A percentile compares a stretch with the other conserved stretches of the same genome.
Evolutionary conservation across 805 yeast genomes (phyloP).

Genomic region (Kuraishia piskuri): DNA sequence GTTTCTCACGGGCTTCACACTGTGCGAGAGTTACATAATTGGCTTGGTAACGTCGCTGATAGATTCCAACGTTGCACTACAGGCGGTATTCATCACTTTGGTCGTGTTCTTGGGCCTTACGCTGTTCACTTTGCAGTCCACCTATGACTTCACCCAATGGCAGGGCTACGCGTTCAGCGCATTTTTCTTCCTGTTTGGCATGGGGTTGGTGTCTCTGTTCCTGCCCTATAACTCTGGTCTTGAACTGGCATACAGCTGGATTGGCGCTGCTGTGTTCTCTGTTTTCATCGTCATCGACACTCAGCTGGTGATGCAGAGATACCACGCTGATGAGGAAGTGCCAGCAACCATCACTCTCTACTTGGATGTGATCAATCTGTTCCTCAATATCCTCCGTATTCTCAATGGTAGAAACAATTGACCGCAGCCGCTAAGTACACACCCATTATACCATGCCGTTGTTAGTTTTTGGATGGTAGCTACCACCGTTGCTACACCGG

Average conservation of each 20-base stretch:
- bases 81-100: slow-evolving; percentile 63
- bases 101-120: slow-evolving; percentile 73
- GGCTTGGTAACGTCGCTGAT: slow-evolving; percentile 59
- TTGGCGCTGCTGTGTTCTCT: slow-evolving; percentile 69
- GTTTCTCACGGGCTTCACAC: slow-evolving; percentile 51
- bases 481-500: no score
- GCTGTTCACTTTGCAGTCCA: slow-evolving; percentile 66
- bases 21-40: slow-evolving; percentile 64
- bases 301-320: slow-evolving; percentile 65
- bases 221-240: slow-evolving; percentile 49
- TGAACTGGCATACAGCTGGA: slow-evolving; percentile 58
- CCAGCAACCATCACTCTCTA: slow-evolving; percentile 71
- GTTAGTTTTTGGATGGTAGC: no score
- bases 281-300: slow-evolving; percentile 75
- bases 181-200: slow-evolving; percentile 61
- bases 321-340: slow-evolving; percentile 79
- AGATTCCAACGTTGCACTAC: slow-evolving; percentile 55
- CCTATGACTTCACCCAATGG: slow-evolving; percentile 67
- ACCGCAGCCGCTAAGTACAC: no score
- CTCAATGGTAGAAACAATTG: slow-evolving; percentile 16
- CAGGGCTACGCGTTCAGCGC: slow-evolving; percentile 45
- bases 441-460: no score
- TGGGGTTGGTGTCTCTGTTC: slow-evolving; percentile 64
- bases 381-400: slow-evolving; percentile 65
- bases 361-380: slow-evolving; percentile 76